These are phyloP conservation scores for Lachancea cidri DNA, from an alignment of 805 yeast genomes.

Conservation along the genomic window DNA sequence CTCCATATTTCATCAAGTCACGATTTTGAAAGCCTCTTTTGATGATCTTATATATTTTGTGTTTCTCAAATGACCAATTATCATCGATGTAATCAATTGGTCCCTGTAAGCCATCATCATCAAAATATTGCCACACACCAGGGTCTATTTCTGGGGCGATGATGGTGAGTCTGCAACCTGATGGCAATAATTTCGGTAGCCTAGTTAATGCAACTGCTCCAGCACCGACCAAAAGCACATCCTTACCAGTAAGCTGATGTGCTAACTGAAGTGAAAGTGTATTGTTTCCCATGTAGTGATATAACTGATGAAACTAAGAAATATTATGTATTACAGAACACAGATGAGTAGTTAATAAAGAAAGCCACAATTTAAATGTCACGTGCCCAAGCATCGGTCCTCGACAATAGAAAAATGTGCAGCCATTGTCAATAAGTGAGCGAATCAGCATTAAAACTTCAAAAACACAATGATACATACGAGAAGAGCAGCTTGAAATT, in stretches of 20 bases:
- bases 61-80: conserved; percentile 13
- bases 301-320: neutral
- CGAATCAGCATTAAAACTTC: neutral
- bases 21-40: conserved; percentile 12
- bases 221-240: conserved; percentile 31
- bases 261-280: conserved; percentile 26
- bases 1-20: conserved; percentile 15
- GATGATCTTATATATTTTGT: conserved; percentile 16
- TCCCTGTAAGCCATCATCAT: conserved; percentile 3
- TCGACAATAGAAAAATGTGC: too few species aligned
- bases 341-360: too few species aligned
- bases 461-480: neutral
- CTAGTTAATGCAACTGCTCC: conserved; percentile 34
- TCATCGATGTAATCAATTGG: conserved; percentile 7
- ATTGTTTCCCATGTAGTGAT: neutral
- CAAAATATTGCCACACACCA: conserved; percentile 11
- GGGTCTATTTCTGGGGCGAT: conserved; percentile 24
- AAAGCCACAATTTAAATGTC: too few species aligned
- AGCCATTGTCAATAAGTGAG: too few species aligned
- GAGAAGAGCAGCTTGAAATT: neutral
- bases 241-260: conserved; percentile 22
- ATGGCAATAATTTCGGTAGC: conserved; percentile 27
- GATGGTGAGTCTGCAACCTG: conserved; percentile 30
- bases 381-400: too few species aligned
- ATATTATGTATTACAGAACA: neutral